phyloP scores from a whole-genome alignment of 2,329 filamentous ascomycete species.

The Aureobasidium lini region DNA sequence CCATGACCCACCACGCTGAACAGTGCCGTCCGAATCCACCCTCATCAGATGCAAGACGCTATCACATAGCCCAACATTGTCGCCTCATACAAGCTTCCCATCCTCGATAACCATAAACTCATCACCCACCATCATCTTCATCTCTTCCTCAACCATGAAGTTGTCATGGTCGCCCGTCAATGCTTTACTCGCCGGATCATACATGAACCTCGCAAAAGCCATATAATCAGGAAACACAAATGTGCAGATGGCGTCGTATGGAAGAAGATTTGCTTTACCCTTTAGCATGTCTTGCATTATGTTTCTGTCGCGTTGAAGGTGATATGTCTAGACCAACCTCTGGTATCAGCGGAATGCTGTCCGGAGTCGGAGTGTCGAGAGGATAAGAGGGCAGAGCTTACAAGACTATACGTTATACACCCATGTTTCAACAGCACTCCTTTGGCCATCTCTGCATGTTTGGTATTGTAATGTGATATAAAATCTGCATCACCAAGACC shows the following conservation, averaged over 20 bases:
- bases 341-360: neutral
- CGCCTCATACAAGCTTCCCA: constrained; percentile 23
- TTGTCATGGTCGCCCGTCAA: constrained; percentile 29
- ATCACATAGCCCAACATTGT: no score
- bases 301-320: constrained; percentile 36
- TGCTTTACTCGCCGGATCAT: constrained; percentile 38
- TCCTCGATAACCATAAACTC: constrained; percentile 35
- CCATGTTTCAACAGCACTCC: constrained; percentile 37
- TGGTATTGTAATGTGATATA: constrained; percentile 39
- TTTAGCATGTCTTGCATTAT: constrained; percentile 40
- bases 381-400: constrained; percentile 20
- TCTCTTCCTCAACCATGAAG: constrained; percentile 30
- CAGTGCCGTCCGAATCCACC: neutral
- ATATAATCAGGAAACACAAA: constrained; percentile 42
- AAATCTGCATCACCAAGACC: constrained; percentile 39
- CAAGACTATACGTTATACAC: constrained; percentile 39
- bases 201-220: constrained; percentile 39
- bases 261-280: constrained; percentile 35
- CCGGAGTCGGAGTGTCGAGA: neutral
- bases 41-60: no score
- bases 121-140: constrained; percentile 41
- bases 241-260: constrained; percentile 42
- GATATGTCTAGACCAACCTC: constrained; percentile 32
- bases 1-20: neutral
- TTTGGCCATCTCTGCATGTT: constrained; percentile 37